Evolutionary conservation across 2,329 filamentous ascomycete genomes (phyloP).

Genomic region (Fusarium subtropicale): DNA sequence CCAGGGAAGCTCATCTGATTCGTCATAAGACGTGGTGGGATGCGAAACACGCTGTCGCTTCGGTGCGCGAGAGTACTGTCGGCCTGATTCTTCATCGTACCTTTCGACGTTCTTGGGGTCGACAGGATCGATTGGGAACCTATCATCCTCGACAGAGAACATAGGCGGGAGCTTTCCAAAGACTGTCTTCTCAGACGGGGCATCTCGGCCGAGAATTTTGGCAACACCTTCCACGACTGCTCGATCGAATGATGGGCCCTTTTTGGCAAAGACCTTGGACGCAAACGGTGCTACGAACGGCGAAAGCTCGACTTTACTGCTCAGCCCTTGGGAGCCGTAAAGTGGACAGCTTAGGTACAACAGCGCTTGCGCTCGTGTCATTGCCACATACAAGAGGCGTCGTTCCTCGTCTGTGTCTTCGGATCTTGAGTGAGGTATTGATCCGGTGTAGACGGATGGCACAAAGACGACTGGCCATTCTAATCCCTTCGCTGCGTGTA

Average conservation of each 20-base stretch:
- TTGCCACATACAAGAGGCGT: conserved; percentile 90
- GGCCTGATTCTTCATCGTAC: conserved; percentile 30
- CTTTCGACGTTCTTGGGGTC: conserved; percentile 49
- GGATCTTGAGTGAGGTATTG: conserved; percentile 87
- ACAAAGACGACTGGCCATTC: conserved; percentile 98
- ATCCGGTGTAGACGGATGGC: conserved; percentile 88
- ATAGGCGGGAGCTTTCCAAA: conserved; percentile 64
- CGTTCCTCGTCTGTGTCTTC: conserved; percentile 91
- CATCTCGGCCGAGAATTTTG: conserved; percentile 73
- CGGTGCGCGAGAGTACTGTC: conserved; percentile 39
- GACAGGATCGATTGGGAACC: conserved; percentile 74
- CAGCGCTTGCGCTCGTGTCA: conserved; percentile 90
- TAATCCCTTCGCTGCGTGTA: conserved; percentile 94
- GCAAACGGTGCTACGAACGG: conserved; percentile 72
- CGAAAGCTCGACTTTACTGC: conserved; percentile 74
- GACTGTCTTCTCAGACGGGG: conserved; percentile 68
- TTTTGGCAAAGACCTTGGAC: conserved; percentile 59
- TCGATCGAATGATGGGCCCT: conserved; percentile 77
- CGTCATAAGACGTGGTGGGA: conserved; percentile 26
- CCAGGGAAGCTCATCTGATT: conserved; percentile 52
- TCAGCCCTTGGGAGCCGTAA: conserved; percentile 69
- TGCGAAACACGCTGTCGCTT: conserved; percentile 49
- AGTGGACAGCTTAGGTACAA: conserved; percentile 86
- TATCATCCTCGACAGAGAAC: conserved; percentile 72
- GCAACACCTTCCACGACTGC: conserved; percentile 73